Conservation (phyloP, 2,329 filamentous ascomycete genomes). For the Didymella glomerata region DNA sequence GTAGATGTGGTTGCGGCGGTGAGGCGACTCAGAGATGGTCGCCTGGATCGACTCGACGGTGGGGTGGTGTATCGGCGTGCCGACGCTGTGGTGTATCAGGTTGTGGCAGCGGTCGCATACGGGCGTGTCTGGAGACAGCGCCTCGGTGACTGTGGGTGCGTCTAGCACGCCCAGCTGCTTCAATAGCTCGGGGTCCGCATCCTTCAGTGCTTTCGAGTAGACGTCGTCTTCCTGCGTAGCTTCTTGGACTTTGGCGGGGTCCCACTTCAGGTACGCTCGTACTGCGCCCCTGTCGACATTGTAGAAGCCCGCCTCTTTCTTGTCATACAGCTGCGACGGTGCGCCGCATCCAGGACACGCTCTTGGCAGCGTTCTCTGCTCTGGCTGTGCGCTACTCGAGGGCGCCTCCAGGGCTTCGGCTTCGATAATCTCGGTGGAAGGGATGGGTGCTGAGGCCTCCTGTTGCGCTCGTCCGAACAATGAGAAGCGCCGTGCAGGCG, state of each 20-base stretch:
- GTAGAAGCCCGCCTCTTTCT: conserved; percentile 67
- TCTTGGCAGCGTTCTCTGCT: conserved; percentile 53
- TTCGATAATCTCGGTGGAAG: conserved; percentile 18
- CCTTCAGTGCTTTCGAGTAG: conserved; percentile 48
- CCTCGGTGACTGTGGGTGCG: conserved; percentile 24
- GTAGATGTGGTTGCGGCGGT: conserved; percentile 93
- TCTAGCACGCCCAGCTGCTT: conserved; percentile 43
- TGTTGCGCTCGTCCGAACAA: conserved; percentile 32
- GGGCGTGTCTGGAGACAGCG: conserved; percentile 54
- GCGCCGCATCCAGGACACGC: conserved; percentile 71
- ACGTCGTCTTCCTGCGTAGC: conserved; percentile 46
- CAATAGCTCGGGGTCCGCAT: conserved; percentile 39
- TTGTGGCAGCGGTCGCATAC: conserved; percentile 89
- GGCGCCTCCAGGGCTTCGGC: background rate
- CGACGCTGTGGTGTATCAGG: conserved; percentile 77
- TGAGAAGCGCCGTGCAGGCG: conserved; percentile 34
- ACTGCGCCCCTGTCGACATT: conserved; percentile 59
- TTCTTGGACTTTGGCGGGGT: conserved; percentile 31
- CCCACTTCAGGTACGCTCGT: conserved; percentile 49
- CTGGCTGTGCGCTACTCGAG: conserved; percentile 4
- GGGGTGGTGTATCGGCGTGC: conserved; percentile 79
- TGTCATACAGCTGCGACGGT: conserved; percentile 64
- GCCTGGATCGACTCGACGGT: conserved; percentile 81
- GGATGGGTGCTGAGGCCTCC: conserved; percentile 22
- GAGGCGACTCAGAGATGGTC: conserved; percentile 86